These are phyloP conservation scores for Alternaria solani DNA, from an alignment of 2,329 filamentous ascomycete species.

Conservation along the genomic window DNA sequence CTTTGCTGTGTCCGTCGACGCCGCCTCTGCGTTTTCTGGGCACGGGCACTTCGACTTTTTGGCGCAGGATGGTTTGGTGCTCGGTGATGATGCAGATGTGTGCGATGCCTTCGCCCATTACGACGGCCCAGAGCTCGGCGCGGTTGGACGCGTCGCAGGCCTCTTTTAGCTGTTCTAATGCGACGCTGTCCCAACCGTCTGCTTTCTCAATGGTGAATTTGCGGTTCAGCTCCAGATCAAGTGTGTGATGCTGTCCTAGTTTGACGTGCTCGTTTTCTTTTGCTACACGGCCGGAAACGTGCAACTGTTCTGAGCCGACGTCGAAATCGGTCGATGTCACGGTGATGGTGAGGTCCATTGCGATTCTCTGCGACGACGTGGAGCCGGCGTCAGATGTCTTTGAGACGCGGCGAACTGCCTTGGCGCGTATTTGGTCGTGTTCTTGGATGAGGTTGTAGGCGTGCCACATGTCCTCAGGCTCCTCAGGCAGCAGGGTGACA, in stretches of 20 bases:
- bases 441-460: conserved; percentile 76
- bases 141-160: conserved; percentile 80
- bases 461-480: conserved; percentile 83
- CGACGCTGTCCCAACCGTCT: conserved; percentile 87
- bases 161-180: conserved; percentile 78
- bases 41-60: conserved; percentile 71
- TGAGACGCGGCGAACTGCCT: conserved; percentile 72
- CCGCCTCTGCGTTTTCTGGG: conserved; percentile 72
- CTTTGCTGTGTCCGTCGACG: conserved; percentile 71
- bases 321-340: conserved; percentile 75
- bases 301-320: conserved; percentile 70
- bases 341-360: conserved; percentile 69
- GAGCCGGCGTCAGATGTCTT: conserved; percentile 67
- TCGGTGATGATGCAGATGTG: conserved; percentile 86
- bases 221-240: conserved; percentile 85
- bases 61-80: conserved; percentile 78
- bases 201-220: conserved; percentile 89
- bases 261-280: conserved; percentile 73
- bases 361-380: conserved; percentile 69
- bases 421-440: conserved; percentile 69
- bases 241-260: conserved; percentile 72
- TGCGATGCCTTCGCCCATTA: conserved; percentile 89
- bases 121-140: conserved; percentile 85
- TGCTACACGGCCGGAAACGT: conserved; percentile 71
- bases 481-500: conserved; percentile 73